A percentile compares a stretch with the other conserved stretches of the same genome.
These are phyloP conservation scores for Yarrowia deformans DNA, from an alignment of 805 yeast genomes.

Conservation along the genomic window DNA sequence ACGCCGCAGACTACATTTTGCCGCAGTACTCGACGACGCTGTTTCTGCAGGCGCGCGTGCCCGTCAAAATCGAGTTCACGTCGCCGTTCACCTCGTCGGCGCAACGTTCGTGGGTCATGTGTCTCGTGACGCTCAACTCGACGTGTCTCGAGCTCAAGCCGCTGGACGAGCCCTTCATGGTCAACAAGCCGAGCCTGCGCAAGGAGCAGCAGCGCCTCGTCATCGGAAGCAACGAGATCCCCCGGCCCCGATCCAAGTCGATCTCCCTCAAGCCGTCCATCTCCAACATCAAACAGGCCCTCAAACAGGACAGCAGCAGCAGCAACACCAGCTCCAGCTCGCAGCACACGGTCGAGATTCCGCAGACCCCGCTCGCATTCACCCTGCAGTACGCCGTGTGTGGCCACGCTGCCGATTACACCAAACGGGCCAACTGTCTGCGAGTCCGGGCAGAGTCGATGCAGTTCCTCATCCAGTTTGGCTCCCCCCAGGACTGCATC, in stretches of 20 bases:
- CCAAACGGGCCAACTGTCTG: slow-evolving; percentile 69
- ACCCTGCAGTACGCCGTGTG: slow-evolving; percentile 83
- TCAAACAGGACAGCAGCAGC: slow-evolving; percentile 48
- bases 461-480: slow-evolving; percentile 75
- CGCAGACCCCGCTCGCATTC: slow-evolving; percentile 54
- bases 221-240: background rate
- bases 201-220: slow-evolving; percentile 35
- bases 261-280: slow-evolving; percentile 30
- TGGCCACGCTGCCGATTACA: slow-evolving; percentile 87
- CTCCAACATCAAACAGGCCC: slow-evolving; percentile 34
- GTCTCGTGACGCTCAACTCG: slow-evolving; percentile 37
- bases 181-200: slow-evolving; percentile 6
- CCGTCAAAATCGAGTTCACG: slow-evolving; percentile 37
- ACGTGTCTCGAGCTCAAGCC: slow-evolving; percentile 28
- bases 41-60: slow-evolving; percentile 9
- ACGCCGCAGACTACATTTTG: slow-evolving; percentile 29
- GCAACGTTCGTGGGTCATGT: slow-evolving; percentile 19
- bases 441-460: slow-evolving; percentile 83
- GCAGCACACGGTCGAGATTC: background rate
- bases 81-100: slow-evolving; percentile 24
- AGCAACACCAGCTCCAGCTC: no score
- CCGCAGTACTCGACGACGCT: slow-evolving; percentile 36
- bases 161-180: slow-evolving; percentile 40
- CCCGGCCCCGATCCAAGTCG: background rate
- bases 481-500: slow-evolving; percentile 68